Percentiles rank a stretch among this genome's conserved stretches.
These are phyloP conservation scores for Blastocystis sp. DNA, from an alignment of 352 stramenopile species.

Conservation along the genomic window DNA sequence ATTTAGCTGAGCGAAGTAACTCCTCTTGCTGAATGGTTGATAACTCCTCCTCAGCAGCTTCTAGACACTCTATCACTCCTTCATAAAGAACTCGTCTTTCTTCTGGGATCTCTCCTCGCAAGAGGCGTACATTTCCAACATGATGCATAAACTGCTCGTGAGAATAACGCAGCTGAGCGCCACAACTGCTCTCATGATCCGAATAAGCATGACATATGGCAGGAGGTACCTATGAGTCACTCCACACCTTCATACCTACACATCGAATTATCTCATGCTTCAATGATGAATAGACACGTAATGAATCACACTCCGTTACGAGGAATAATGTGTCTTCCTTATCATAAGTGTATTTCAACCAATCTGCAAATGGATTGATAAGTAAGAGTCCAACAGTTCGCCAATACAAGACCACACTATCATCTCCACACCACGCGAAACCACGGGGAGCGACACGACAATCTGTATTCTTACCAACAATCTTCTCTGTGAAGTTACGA, in stretches of 20 bases:
- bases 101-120: conserved; percentile 16
- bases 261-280: conserved; percentile 68
- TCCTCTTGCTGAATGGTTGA: conserved; percentile 57
- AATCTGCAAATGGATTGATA: conserved; percentile 68
- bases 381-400: conserved; percentile 66
- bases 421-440: conserved; percentile 70
- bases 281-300: conserved; percentile 66
- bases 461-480: conserved; percentile 67
- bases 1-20: conserved; percentile 48
- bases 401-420: conserved; percentile 69
- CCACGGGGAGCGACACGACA: conserved; percentile 66
- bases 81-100: not conserved
- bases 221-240: conserved; percentile 1
- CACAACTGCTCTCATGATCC: not conserved
- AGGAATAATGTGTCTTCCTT: conserved; percentile 68
- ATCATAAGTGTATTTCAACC: conserved; percentile 70
- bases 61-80: conserved; percentile 64
- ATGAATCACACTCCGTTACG: conserved; percentile 67
- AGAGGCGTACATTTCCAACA: not conserved
- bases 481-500: conserved; percentile 31
- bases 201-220: not conserved
- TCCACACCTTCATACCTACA: not conserved
- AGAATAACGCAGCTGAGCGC: not conserved
- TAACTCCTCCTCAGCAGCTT: conserved; percentile 64
- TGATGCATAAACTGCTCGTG: conserved; percentile 15